Percentiles rank a stretch among this genome's conserved stretches.
Conservation (phyloP, 148 eudicot species). For the Rhododendron williamsianum region DNA sequence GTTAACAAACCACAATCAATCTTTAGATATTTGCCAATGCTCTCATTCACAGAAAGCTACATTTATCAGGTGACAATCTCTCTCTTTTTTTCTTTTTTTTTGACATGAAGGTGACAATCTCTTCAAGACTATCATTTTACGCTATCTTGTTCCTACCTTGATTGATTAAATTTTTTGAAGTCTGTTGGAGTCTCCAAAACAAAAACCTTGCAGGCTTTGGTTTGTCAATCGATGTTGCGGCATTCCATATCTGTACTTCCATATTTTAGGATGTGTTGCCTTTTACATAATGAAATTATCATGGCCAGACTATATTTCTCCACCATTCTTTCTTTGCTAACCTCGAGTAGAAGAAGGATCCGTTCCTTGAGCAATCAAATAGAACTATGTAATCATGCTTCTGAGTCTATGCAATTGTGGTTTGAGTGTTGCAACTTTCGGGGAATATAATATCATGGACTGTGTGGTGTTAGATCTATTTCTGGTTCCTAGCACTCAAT, state of each 20-base stretch:
- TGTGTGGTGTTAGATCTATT: background rate
- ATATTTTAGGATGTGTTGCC: background rate
- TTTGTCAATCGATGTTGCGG: background rate
- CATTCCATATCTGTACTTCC: background rate
- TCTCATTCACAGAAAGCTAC: conserved; percentile 88
- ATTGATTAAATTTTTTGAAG: background rate
- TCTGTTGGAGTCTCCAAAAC: background rate
- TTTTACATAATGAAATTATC: background rate
- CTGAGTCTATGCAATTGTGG: background rate
- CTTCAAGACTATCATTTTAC: background rate
- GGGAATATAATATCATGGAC: background rate
- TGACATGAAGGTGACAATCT: conserved; percentile 37
- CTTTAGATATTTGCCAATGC: conserved; percentile 77
- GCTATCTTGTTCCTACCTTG: background rate
- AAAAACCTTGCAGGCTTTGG: background rate
- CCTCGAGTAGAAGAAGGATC: background rate
- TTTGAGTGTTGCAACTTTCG: background rate
- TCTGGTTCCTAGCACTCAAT: background rate
- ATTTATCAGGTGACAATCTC: conserved; percentile 73
- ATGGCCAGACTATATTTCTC: background rate
- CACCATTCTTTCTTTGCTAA: background rate
- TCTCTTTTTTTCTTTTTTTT: too few relatives aligned
- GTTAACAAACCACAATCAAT: conserved; percentile 45
- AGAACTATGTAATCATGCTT: background rate
- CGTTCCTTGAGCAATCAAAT: background rate